Evolutionary conservation across 202 grass and related monocot species (phyloP).

Genomic region (Panicum hallii): DNA sequence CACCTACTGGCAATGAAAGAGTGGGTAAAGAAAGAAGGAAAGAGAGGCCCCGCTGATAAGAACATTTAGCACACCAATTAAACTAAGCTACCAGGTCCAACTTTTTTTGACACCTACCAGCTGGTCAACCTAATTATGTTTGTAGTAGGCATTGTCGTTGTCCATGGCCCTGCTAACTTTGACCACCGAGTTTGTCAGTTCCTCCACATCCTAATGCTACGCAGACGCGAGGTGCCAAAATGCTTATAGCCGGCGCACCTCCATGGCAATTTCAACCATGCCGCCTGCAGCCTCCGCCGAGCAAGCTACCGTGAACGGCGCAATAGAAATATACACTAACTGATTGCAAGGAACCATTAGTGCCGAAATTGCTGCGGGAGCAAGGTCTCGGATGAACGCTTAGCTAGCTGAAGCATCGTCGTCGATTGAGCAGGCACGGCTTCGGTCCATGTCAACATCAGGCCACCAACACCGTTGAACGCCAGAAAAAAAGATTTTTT

Average conservation of each 20-base stretch:
- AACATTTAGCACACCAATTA: background rate
- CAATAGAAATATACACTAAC: background rate
- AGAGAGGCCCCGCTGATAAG: background rate
- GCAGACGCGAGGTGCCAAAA: background rate
- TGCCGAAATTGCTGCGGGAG: background rate
- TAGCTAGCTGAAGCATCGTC: background rate
- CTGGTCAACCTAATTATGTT: background rate
- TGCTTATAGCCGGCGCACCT: background rate
- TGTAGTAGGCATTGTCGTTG: background rate
- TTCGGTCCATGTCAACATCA: background rate
- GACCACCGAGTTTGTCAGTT: background rate
- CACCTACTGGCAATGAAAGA: background rate
- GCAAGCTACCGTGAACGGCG: background rate
- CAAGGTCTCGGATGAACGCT: background rate
- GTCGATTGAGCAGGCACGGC: too few species aligned
- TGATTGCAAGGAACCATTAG: background rate
- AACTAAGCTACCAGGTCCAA: conserved; percentile 15
- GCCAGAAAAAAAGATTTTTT: background rate
- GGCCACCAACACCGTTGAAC: background rate
- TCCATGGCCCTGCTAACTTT: background rate
- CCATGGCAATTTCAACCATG: background rate
- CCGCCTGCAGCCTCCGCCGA: background rate
- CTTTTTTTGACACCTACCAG: background rate
- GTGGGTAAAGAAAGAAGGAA: background rate
- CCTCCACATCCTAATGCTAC: background rate